Conservation (phyloP, 2,329 filamentous ascomycete species). For the Lojkania enalia region DNA sequence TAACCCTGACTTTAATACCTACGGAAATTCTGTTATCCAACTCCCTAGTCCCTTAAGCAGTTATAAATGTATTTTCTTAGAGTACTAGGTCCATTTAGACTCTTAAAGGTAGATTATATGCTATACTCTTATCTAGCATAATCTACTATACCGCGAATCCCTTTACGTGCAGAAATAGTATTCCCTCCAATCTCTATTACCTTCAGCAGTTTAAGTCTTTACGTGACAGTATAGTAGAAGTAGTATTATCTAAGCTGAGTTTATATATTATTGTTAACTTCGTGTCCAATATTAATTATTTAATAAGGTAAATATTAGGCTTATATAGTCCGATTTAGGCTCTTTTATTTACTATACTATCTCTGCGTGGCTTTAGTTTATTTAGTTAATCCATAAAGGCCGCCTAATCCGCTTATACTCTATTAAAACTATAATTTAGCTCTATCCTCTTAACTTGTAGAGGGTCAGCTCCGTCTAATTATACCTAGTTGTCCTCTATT, state of each 20-base stretch:
- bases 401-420: conserved; percentile 10
- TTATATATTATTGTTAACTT: not conserved
- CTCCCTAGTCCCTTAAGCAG: too few relatives aligned
- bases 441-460: conserved; percentile 14
- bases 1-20: conserved; percentile 12
- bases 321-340: conserved; percentile 12
- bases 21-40: conserved; percentile 15
- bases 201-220: conserved; percentile 1
- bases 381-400: conserved; percentile 12
- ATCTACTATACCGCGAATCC: conserved; percentile 8
- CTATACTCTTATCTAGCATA: conserved; percentile 12
- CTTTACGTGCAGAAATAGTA: conserved; percentile 5
- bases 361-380: conserved; percentile 12
- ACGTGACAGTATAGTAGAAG: not conserved
- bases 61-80: too few relatives aligned
- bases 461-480: conserved; percentile 8
- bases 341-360: conserved; percentile 11
- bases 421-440: conserved; percentile 13
- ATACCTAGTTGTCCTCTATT: not conserved
- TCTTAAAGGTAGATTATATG: conserved; percentile 8
- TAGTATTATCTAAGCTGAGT: conserved; percentile 1
- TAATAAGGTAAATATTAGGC: not conserved
- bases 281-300: not conserved
- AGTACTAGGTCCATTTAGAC: too few relatives aligned
- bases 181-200: not conserved